Conservation (phyloP, 2,329 filamentous ascomycete species). For the Plenodomus tracheiphilus region DNA sequence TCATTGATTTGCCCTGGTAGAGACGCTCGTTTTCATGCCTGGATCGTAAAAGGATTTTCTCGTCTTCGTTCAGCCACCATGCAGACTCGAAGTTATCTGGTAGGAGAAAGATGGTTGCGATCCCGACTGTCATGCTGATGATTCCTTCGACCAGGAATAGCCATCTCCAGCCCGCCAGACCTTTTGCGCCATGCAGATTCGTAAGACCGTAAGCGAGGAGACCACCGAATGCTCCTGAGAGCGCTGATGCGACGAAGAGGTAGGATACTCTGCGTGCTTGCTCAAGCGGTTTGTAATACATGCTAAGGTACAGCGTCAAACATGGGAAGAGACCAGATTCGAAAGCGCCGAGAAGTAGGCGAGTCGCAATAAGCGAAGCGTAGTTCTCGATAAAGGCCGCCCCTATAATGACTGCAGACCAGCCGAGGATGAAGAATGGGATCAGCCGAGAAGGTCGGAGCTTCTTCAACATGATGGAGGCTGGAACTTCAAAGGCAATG, state of each 20-base stretch:
- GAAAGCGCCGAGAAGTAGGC: constrained; percentile 60
- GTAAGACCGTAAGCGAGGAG: constrained; percentile 51
- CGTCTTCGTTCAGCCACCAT: constrained; percentile 54
- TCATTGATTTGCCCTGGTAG: constrained; percentile 58
- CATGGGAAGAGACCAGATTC: constrained; percentile 50
- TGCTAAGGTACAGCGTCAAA: constrained; percentile 22
- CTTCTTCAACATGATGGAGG: constrained; percentile 56
- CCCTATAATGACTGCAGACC: constrained; percentile 55
- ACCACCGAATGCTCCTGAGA: constrained; percentile 60
- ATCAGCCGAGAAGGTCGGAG: constrained; percentile 56
- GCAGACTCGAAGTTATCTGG: constrained; percentile 53
- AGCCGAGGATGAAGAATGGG: constrained; percentile 57
- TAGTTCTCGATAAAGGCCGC: constrained; percentile 56
- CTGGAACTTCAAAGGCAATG: constrained; percentile 58
- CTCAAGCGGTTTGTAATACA: constrained; percentile 41
- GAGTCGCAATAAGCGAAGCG: constrained; percentile 54
- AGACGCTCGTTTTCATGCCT: constrained; percentile 50
- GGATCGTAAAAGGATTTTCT: constrained; percentile 55
- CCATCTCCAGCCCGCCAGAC: constrained; percentile 20
- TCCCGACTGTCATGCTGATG: constrained; percentile 54
- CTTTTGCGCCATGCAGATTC: constrained; percentile 11
- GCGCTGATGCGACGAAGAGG: constrained; percentile 55
- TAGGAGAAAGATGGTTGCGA: constrained; percentile 54
- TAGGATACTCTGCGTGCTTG: constrained; percentile 55
- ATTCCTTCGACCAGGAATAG: constrained; percentile 64